These are phyloP conservation scores for Collybia sordida DNA, from an alignment of 768 basidiomycete species.

Conservation along the genomic window DNA sequence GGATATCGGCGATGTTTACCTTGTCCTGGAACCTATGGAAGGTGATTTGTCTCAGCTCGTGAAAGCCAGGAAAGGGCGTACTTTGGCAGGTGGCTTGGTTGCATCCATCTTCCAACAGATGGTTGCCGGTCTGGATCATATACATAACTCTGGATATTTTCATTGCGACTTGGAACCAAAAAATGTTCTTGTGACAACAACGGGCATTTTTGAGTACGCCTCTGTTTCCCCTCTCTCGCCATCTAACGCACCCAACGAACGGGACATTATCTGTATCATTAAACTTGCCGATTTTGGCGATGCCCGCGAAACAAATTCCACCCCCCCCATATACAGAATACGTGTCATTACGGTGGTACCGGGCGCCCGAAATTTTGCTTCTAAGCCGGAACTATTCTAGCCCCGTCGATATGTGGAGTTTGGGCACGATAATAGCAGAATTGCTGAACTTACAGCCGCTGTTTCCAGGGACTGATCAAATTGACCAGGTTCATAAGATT, in stretches of 20 bases:
- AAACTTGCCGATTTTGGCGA: conserved; percentile 99
- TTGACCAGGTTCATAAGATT: conserved; percentile 90
- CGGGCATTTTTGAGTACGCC: conserved; percentile 90
- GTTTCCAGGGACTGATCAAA: conserved; percentile 91
- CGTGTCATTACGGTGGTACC: conserved; percentile 99
- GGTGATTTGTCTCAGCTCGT: conserved; percentile 99
- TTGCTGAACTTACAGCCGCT: conserved; percentile 91
- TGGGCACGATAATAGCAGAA: conserved; percentile 98
- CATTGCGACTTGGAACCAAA: conserved; percentile 99
- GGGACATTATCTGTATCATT: conserved; percentile 94
- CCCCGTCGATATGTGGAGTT: conserved; percentile 99
- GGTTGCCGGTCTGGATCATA: conserved; percentile 86
- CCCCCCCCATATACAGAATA: conserved; percentile 92
- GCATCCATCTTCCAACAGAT: conserved; percentile 95
- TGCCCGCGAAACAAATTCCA: conserved; percentile 83
- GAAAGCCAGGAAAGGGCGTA: conserved; percentile 91
- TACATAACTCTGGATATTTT: conserved; percentile 91
- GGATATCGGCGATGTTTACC: conserved; percentile 92
- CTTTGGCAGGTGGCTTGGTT: conserved; percentile 95
- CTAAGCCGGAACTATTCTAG: conserved; percentile 91
- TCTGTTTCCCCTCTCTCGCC: conserved; percentile 68
- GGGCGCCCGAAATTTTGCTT: conserved; percentile 94
- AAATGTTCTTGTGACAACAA: conserved; percentile 97
- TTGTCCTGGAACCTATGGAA: conserved; percentile 99
- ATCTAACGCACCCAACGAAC: conserved; percentile 69